Evolutionary conservation across 306 rosid species (phyloP), one percentile per base, ranked within the genome.

Genomic region (Fragaria ananassa): DNA sequence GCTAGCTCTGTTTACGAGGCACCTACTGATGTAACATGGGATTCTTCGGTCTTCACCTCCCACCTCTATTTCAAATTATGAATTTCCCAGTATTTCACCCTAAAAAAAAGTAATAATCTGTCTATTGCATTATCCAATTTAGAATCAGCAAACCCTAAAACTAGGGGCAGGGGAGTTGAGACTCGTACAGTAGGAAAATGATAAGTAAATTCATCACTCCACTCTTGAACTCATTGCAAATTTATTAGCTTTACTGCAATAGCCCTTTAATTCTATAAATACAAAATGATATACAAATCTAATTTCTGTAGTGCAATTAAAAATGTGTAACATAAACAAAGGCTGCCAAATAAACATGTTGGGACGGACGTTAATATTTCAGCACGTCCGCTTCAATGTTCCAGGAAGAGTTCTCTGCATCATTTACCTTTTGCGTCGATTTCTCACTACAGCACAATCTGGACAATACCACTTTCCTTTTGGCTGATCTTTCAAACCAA

Each of bases 391-490:
- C 74, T 19, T n/a, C 8, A 44, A 1, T 65, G 63, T 18, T 21
- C 69, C 41, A 70, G 72, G 29, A 51, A 9, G 5, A 72, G 67
- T 72, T 3, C 10, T 42, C 68, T 9, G 76, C 49, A 70, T 76
- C 64, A 83, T 73, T 82, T 81, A 41, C 84, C 87, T 77, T 83
- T 88, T 88, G n/a, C 87, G 84, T 13, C 89, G 83, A 67, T 68
- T 57, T 81, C 79, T 88, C 12, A 70, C 0, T 6, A 17, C 73
- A 0, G 86, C 51, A n/a, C 91, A 88, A 51, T 85, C 89, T 13
- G 89, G 50, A 47, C 91, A 88, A 49, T 42, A 83, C 89, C 91
- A 88, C 75, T 88, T 88, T 35, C 91, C 91, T 81, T 77, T 88
- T 3, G 89, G 91, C 76, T 88, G 84, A 56, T 85, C 91, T 74